phyloP scores from a whole-genome alignment of 345 rosid genomes.

The Odontarrhena argentea region DNA sequence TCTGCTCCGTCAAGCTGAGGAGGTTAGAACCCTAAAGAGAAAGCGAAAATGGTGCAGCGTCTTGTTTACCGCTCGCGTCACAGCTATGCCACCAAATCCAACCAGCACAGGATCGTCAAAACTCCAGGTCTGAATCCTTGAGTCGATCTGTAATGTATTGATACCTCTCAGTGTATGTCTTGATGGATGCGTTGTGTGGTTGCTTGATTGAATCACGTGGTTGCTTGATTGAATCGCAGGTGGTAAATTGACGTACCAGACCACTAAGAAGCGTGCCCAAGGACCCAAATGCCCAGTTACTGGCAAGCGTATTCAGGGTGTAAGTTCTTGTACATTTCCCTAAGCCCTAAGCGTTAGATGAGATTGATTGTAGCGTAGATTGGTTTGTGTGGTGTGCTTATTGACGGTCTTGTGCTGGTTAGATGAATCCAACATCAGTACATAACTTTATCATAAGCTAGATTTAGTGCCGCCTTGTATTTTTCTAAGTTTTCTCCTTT shows the following conservation, averaged over 20 bases:
- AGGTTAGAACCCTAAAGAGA: constrained; percentile 45
- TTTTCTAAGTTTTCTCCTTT: constrained; percentile 24
- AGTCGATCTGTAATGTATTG: constrained; percentile 23
- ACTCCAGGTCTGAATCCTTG: constrained; percentile 62
- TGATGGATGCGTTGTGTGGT: neutral
- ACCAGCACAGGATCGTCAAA: constrained; percentile 90
- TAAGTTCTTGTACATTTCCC: constrained; percentile 11
- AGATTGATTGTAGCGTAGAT: neutral
- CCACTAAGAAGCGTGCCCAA: constrained; percentile 78
- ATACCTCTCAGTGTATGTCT: neutral
- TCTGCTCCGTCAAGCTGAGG: constrained; percentile 41
- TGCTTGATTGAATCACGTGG: neutral
- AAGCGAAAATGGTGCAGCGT: constrained; percentile 82
- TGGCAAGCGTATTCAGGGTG: constrained; percentile 95
- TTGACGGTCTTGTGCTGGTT: constrained; percentile 60
- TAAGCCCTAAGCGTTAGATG: too few species aligned
- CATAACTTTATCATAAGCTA: constrained; percentile 65
- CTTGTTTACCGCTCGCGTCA: constrained; percentile 84
- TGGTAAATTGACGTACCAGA: constrained; percentile 88
- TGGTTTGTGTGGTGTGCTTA: constrained; percentile 35
- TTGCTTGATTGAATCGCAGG: constrained; percentile 44
- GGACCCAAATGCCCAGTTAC: constrained; percentile 95
- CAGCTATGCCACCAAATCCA: constrained; percentile 94
- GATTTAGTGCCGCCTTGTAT: constrained; percentile 37
- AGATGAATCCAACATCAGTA: constrained; percentile 35